Evolutionary conservation across 192 early-diverging fungal genomes (phyloP).

Genomic region (Gonapodya sp.): DNA sequence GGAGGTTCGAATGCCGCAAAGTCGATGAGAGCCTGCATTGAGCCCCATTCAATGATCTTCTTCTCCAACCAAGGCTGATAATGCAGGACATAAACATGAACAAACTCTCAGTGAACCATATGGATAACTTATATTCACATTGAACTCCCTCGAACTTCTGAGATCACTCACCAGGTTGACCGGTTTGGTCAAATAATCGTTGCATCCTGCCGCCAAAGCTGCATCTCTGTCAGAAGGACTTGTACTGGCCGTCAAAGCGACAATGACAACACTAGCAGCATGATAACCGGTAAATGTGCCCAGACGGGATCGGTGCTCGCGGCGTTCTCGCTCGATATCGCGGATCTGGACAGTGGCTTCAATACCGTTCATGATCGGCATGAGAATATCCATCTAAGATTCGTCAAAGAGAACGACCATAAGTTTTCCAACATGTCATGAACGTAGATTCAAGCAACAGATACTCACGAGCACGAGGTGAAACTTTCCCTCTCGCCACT

Average conservation of each 20-base stretch:
- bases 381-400: slow-evolving; percentile 54
- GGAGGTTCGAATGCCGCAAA: slow-evolving; percentile 43
- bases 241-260: slow-evolving; percentile 75
- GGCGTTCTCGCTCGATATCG: slow-evolving; percentile 17
- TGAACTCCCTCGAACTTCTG: too few species aligned
- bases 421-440: slow-evolving; percentile 14
- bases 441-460: slow-evolving; percentile 12
- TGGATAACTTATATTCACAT: too few species aligned
- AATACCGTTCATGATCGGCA: slow-evolving; percentile 64
- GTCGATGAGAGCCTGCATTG: slow-evolving; percentile 86
- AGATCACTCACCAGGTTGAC: slow-evolving; percentile 41
- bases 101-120: too few species aligned
- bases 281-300: slow-evolving; percentile 11
- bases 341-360: slow-evolving; percentile 56
- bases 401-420: slow-evolving; percentile 14
- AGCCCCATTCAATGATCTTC: slow-evolving; percentile 86
- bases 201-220: slow-evolving; percentile 75
- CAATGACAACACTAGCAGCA: slow-evolving; percentile 69
- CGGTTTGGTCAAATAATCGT: slow-evolving; percentile 86
- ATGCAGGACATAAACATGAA: too few species aligned
- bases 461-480: slow-evolving; percentile 44
- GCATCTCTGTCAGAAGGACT: slow-evolving; percentile 56
- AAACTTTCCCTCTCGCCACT: slow-evolving; percentile 58
- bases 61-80: slow-evolving; percentile 58
- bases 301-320: not conserved